Evolutionary conservation across 164 flowering plant species (phyloP).

Genomic region (Vitis labrusca): DNA sequence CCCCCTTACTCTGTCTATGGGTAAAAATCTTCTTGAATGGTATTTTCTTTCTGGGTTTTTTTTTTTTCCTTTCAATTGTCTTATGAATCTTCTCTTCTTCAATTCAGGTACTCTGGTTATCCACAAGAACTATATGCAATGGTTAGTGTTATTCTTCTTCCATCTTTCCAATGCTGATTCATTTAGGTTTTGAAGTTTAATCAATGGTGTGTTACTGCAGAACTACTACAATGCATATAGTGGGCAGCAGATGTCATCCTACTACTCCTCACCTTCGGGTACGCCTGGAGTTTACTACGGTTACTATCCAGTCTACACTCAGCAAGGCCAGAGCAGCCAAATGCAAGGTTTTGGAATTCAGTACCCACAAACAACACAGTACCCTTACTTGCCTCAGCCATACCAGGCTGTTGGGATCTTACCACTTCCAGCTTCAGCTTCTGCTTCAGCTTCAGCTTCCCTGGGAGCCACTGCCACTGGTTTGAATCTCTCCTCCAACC

Average conservation of each 20-base stretch:
- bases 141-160: conserved; percentile 10
- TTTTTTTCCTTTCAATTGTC: not conserved
- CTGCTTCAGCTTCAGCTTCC: not conserved
- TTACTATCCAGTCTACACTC: conserved; percentile 11
- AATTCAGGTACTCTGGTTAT: conserved; percentile 16
- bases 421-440: not conserved
- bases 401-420: conserved; percentile 1
- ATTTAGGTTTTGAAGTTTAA: not conserved
- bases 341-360: not conserved
- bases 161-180: not conserved
- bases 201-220: conserved; percentile 6
- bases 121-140: conserved; percentile 14
- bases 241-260: conserved; percentile 10
- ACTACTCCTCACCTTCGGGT: not conserved
- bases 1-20: conserved; percentile 17
- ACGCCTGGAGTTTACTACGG: conserved; percentile 11
- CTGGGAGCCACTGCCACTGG: not conserved
- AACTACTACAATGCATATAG: conserved; percentile 21
- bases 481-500: not conserved
- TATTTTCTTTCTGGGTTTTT: not conserved
- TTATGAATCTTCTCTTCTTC: not conserved
- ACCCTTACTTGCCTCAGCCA: not conserved
- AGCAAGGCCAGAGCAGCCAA: conserved; percentile 4
- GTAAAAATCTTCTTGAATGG: not conserved
- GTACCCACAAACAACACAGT: conserved; percentile 7